Conservation (phyloP, 192 early-diverging fungal genomes). For the Gigaspora rosea region DNA sequence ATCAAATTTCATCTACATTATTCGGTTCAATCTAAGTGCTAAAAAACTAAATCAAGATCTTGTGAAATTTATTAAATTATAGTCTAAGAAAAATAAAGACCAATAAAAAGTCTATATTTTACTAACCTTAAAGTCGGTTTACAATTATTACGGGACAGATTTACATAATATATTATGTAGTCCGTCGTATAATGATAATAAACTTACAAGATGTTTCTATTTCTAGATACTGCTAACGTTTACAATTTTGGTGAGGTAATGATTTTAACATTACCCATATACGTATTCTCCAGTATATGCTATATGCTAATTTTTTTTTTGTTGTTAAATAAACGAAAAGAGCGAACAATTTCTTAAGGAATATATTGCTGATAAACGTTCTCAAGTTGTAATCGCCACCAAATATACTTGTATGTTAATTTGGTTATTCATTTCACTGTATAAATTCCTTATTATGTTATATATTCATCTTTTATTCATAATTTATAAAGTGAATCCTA, state of each 20-base stretch:
- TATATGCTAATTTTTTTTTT: background rate
- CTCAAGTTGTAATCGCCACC: constrained; percentile 59
- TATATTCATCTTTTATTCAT: background rate
- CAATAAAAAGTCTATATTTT: too few species aligned
- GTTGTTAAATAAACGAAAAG: background rate
- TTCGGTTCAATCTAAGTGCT: too few species aligned
- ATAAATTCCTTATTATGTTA: background rate
- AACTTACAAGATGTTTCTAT: background rate
- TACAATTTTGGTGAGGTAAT: background rate
- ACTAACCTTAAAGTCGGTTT: too few species aligned
- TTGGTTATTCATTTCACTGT: background rate
- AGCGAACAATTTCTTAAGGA: constrained; percentile 58
- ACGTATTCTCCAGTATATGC: too few species aligned
- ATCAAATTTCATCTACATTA: too few species aligned
- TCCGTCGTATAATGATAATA: too few species aligned
- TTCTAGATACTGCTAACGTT: background rate
- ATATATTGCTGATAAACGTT: constrained; percentile 53
- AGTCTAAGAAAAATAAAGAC: too few species aligned
- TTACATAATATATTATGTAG: too few species aligned
- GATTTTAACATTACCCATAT: background rate
- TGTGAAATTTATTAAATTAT: too few species aligned
- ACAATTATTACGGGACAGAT: too few species aligned
- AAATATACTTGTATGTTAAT: constrained; percentile 47
- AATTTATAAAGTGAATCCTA: background rate
- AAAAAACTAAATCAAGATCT: too few species aligned